Percentiles rank a stretch among this genome's conserved stretches.
These are phyloP conservation scores for Theobroma cacao DNA, from an alignment of 345 rosid species.

Conservation along the genomic window DNA sequence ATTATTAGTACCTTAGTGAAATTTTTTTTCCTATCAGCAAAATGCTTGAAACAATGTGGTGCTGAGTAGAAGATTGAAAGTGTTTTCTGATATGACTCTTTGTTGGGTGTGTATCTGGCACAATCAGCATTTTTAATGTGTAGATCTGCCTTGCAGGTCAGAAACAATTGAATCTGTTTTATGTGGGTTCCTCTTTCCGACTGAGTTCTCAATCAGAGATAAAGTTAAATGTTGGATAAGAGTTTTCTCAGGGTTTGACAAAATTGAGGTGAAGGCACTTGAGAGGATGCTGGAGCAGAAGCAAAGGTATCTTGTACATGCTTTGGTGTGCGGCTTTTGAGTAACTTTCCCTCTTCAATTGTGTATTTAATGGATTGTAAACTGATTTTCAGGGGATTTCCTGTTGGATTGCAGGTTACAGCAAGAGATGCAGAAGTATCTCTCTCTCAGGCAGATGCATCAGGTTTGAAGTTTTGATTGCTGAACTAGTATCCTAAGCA, in stretches of 20 bases:
- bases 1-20: neutral
- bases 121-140: slow-evolving; percentile 14
- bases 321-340: neutral
- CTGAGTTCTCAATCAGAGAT: slow-evolving; percentile 56
- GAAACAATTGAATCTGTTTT: slow-evolving; percentile 79
- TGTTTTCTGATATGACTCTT: neutral
- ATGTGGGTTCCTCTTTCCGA: slow-evolving; percentile 65
- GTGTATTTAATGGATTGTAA: slow-evolving; percentile 32
- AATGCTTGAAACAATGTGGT: neutral
- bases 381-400: slow-evolving; percentile 38
- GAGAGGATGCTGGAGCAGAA: slow-evolving; percentile 93
- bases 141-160: slow-evolving; percentile 63
- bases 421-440: slow-evolving; percentile 92
- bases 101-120: neutral
- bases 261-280: slow-evolving; percentile 82
- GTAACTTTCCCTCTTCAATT: slow-evolving; percentile 10
- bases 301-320: slow-evolving; percentile 56
- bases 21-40: neutral
- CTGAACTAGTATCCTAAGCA: slow-evolving; percentile 9
- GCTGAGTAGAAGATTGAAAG: neutral
- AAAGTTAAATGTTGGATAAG: slow-evolving; percentile 75
- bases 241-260: slow-evolving; percentile 75
- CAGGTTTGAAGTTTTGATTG: slow-evolving; percentile 53
- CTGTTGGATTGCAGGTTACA: slow-evolving; percentile 78
- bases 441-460: slow-evolving; percentile 71